A percentile compares a stretch with the other conserved stretches of the same genome.
Evolutionary conservation across 441 rosid species (phyloP).

Genomic region (Arabidopsis lyrata): DNA sequence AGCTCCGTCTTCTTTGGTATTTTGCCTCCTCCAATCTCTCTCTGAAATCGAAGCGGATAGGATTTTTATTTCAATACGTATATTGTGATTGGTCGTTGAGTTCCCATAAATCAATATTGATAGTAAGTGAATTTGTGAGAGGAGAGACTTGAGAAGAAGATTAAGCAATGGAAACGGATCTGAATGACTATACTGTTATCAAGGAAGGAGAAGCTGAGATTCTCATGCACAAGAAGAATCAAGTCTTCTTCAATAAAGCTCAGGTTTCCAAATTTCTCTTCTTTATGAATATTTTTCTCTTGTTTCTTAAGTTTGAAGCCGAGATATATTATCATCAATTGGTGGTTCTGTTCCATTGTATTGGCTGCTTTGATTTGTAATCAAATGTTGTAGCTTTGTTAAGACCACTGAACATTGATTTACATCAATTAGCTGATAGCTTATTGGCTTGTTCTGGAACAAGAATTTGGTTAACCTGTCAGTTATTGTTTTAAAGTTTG

Average conservation of each 20-base stretch:
- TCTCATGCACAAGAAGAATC: conserved; percentile 85
- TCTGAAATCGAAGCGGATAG: background rate
- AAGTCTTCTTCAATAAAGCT: conserved; percentile 92
- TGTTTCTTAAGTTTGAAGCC: background rate
- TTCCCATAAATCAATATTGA: background rate
- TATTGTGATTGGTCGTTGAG: background rate
- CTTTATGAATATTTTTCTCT: background rate
- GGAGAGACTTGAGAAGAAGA: background rate
- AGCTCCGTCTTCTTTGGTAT: background rate
- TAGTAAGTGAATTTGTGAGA: background rate
- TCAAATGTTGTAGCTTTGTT: conserved; percentile 14
- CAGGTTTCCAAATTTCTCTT: conserved; percentile 59
- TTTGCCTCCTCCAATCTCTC: background rate
- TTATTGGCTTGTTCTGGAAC: background rate
- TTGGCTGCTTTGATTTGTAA: background rate
- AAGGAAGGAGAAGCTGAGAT: conserved; percentile 97
- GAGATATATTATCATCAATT: background rate
- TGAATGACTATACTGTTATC: conserved; percentile 67
- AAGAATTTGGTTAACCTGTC: background rate
- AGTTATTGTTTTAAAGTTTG: background rate
- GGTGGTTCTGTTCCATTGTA: background rate
- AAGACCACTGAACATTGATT: conserved; percentile 9
- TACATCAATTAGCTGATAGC: conserved; percentile 3
- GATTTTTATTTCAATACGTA: background rate
- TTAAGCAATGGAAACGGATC: conserved; percentile 52